Evolutionary conservation across 2,329 filamentous ascomycete species (phyloP).

Genomic region (Aphanoascus verrucosus): DNA sequence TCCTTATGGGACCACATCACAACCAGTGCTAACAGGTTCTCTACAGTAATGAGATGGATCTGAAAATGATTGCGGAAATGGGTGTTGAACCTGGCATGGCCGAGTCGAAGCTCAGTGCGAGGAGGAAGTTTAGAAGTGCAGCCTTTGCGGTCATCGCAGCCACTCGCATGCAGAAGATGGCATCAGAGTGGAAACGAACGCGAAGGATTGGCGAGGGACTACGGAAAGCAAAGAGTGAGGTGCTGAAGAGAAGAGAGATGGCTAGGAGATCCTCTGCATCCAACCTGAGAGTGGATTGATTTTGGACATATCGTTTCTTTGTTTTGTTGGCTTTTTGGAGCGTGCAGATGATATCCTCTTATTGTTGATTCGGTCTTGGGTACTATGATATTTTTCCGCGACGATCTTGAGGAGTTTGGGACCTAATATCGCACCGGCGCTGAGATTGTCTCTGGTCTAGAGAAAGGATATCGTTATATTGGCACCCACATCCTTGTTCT

Average conservation of each 20-base stretch:
- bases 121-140: constrained; percentile 34
- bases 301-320: background rate
- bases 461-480: too few relatives aligned
- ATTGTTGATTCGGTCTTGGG: background rate
- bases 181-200: constrained; percentile 36
- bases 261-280: constrained; percentile 14
- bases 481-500: too few relatives aligned
- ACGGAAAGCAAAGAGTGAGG: constrained; percentile 33
- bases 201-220: constrained; percentile 36
- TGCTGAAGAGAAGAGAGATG: constrained; percentile 30
- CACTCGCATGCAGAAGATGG: constrained; percentile 38
- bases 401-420: background rate
- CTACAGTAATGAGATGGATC: constrained; percentile 76
- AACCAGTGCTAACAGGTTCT: constrained; percentile 14
- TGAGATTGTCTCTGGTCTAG: too few relatives aligned
- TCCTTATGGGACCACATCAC: background rate
- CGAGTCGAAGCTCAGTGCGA: constrained; percentile 24
- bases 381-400: background rate
- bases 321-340: background rate
- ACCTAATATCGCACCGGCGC: too few relatives aligned
- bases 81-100: constrained; percentile 46
- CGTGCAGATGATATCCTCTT: background rate
- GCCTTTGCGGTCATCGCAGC: constrained; percentile 36
- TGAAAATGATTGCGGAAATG: constrained; percentile 75
- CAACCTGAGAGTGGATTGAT: background rate